These are phyloP conservation scores for Aureobasidium vineae DNA, from an alignment of 2,329 filamentous ascomycete species.

Conservation along the genomic window DNA sequence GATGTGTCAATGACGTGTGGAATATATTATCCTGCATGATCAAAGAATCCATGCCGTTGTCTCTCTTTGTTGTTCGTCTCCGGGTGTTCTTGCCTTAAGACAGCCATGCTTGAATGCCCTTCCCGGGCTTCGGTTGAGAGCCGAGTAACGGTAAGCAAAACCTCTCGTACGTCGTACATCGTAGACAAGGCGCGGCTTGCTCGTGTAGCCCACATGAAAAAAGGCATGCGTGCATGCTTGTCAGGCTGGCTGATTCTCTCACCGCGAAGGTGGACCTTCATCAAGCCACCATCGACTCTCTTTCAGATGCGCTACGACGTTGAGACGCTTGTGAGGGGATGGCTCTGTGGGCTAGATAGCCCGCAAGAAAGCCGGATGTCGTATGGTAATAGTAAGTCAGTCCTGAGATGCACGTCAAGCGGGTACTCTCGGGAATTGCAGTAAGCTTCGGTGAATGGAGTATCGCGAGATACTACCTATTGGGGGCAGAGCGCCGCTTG, in stretches of 20 bases:
- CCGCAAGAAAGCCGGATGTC: background rate
- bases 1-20: conserved; percentile 8
- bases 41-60: background rate
- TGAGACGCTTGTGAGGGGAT: background rate
- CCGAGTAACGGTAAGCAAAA: background rate
- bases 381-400: background rate
- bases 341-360: background rate
- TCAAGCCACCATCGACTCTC: conserved; percentile 6
- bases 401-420: background rate
- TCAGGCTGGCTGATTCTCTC: background rate
- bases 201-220: background rate
- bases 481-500: background rate
- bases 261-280: background rate
- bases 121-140: background rate
- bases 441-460: background rate
- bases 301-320: background rate
- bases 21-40: conserved; percentile 3
- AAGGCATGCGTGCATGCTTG: background rate
- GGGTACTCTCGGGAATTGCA: background rate
- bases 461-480: background rate
- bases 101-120: background rate
- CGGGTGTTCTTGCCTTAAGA: background rate
- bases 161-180: background rate
- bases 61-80: background rate
- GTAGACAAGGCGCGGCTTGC: background rate